These are phyloP conservation scores for Mycena crocata DNA, from an alignment of 768 basidiomycete species.

Conservation along the genomic window DNA sequence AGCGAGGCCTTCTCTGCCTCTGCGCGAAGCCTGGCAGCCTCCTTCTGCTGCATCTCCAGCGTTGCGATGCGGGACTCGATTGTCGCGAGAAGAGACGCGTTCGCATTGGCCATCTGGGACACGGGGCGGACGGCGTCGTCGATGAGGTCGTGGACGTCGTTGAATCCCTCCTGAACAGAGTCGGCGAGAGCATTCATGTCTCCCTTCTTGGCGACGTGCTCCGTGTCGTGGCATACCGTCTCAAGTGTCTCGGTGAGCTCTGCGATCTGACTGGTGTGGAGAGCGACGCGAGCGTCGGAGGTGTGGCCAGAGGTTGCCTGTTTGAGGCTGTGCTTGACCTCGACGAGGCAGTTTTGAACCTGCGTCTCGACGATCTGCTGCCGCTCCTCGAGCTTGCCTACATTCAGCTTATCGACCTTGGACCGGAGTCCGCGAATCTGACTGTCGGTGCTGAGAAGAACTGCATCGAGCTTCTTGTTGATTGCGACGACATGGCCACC, in stretches of 20 bases:
- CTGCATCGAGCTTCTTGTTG: background rate
- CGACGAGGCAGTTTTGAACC: background rate
- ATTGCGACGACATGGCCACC: background rate
- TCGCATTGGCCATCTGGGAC: background rate
- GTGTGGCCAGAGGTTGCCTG: background rate
- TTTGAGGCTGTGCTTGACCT: background rate
- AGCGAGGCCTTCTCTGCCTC: background rate
- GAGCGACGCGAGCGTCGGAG: background rate
- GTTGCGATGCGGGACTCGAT: background rate
- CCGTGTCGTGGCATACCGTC: background rate
- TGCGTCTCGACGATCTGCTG: background rate
- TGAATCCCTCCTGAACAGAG: background rate
- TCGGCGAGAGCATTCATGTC: background rate
- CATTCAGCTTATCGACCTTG: background rate
- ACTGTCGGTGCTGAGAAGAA: background rate
- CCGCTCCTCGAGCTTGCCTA: background rate
- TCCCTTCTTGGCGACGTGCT: background rate
- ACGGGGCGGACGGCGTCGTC: background rate
- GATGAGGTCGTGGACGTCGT: background rate
- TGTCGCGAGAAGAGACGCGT: background rate
- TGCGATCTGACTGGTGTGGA: background rate
- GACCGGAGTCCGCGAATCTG: background rate
- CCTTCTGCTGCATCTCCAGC: background rate
- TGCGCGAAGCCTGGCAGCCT: too few relatives aligned
- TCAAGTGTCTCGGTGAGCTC: background rate